Percentiles rank a stretch among this genome's conserved stretches.
Evolutionary conservation across 192 early-diverging fungal genomes (phyloP).

Genomic region (Backusella circina): DNA sequence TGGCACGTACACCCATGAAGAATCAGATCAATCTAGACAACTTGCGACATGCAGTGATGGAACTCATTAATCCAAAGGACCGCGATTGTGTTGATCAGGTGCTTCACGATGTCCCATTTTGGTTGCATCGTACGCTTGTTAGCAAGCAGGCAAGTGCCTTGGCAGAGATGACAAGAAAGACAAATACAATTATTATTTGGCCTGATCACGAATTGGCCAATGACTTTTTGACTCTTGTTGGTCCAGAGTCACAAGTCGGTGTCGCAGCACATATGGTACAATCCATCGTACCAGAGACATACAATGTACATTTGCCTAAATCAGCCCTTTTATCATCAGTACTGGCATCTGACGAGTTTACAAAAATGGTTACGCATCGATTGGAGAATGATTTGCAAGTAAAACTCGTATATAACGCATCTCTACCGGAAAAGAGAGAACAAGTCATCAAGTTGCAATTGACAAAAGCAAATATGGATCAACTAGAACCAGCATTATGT

Average conservation of each 20-base stretch:
- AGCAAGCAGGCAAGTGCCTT: constrained; percentile 20
- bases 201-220: constrained; percentile 62
- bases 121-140: constrained; percentile 52
- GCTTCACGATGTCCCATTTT: constrained; percentile 51
- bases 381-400: constrained; percentile 47
- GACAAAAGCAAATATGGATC: constrained; percentile 11
- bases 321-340: constrained; percentile 33
- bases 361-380: constrained; percentile 31
- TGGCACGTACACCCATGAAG: constrained; percentile 79
- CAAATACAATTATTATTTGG: constrained; percentile 53
- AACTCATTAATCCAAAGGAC: constrained; percentile 42
- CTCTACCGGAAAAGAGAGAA: background rate
- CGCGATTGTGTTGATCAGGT: constrained; percentile 50
- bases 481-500: constrained; percentile 9
- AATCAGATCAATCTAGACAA: constrained; percentile 67
- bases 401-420: background rate
- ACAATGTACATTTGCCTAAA: constrained; percentile 46
- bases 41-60: constrained; percentile 62
- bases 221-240: constrained; percentile 53
- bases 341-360: constrained; percentile 49
- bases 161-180: constrained; percentile 50
- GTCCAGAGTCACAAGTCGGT: constrained; percentile 55
- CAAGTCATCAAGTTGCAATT: constrained; percentile 1
- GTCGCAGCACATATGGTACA: constrained; percentile 48
- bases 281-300: constrained; percentile 57